These are phyloP conservation scores for Alternaria postmessia DNA, from an alignment of 2,329 filamentous ascomycete genomes.

Conservation along the genomic window DNA sequence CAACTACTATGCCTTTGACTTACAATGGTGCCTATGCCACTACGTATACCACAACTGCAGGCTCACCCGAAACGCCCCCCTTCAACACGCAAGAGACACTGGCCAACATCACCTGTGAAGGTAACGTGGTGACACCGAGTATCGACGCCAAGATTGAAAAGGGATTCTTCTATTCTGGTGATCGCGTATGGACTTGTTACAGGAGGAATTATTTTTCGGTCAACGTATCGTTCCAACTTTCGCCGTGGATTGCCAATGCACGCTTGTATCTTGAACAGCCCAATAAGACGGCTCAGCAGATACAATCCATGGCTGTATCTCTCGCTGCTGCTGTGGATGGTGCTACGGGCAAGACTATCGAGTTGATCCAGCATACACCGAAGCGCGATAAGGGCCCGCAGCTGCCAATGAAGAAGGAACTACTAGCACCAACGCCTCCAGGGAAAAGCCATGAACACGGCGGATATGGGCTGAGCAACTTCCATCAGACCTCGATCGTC, in stretches of 20 bases:
- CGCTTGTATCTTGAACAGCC: constrained; percentile 65
- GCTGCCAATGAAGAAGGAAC: constrained; percentile 73
- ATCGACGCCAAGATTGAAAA: constrained; percentile 86
- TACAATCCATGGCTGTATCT: constrained; percentile 80
- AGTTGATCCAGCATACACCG: constrained; percentile 88
- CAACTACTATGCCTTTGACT: constrained; percentile 42
- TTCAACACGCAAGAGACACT: constrained; percentile 60
- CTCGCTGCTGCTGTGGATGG: constrained; percentile 85
- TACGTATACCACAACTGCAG: constrained; percentile 29
- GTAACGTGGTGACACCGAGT: constrained; percentile 69
- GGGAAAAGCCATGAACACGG: constrained; percentile 55
- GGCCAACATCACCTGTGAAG: constrained; percentile 70
- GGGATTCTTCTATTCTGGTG: constrained; percentile 79
- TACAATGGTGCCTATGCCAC: constrained; percentile 30
- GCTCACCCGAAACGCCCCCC: constrained; percentile 50
- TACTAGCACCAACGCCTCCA: constrained; percentile 72
- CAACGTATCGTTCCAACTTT: constrained; percentile 77
- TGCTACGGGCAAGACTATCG: constrained; percentile 76
- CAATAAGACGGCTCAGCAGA: constrained; percentile 60
- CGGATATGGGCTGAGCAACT: constrained; percentile 50
- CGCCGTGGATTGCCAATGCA: constrained; percentile 65
- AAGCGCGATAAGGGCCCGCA: constrained; percentile 91
- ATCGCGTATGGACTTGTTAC: constrained; percentile 91
- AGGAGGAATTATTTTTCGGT: constrained; percentile 91
- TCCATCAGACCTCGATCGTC: constrained; percentile 43